These are phyloP conservation scores for Fusarium sp. DNA, from an alignment of 2,329 filamentous ascomycete genomes.

Conservation along the genomic window DNA sequence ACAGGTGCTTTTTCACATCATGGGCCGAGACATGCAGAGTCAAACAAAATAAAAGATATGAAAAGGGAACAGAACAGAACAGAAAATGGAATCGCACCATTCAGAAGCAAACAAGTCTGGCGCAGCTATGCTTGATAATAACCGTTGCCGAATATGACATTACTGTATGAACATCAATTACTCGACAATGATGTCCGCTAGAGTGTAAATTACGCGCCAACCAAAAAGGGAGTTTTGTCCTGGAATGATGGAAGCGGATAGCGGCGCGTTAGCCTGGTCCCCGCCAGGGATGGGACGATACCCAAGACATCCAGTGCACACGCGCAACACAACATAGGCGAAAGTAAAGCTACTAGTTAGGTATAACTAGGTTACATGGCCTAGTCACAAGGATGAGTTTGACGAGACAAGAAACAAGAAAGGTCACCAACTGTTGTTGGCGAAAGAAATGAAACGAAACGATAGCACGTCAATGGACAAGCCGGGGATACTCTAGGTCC, in stretches of 20 bases:
- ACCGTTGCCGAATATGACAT: constrained; percentile 2
- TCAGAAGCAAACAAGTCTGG: not conserved
- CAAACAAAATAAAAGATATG: constrained; percentile 17
- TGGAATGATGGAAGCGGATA: constrained; percentile 34
- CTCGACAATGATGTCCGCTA: constrained; percentile 15
- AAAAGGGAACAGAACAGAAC: not conserved
- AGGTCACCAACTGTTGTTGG: constrained; percentile 1
- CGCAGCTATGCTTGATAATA: constrained; percentile 5
- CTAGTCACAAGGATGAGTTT: not conserved
- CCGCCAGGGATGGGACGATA: constrained; percentile 19
- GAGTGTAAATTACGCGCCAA: constrained; percentile 32
- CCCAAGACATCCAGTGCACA: constrained; percentile 17
- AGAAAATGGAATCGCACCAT: constrained; percentile 4
- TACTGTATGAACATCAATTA: constrained; percentile 15
- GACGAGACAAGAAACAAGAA: constrained; percentile 5
- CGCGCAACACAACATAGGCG: constrained; percentile 16
- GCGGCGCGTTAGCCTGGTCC: constrained; percentile 12
- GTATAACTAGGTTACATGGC: not conserved
- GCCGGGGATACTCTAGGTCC: no score
- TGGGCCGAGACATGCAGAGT: constrained; percentile 25
- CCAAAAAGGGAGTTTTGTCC: constrained; percentile 24
- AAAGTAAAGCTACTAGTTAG: constrained; percentile 2
- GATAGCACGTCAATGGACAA: not conserved
- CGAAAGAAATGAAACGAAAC: constrained; percentile 33
- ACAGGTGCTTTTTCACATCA: constrained; percentile 20